Evolutionary conservation across 2,329 filamentous ascomycete genomes (phyloP), one percentile per base, ranked within the genome.

Genomic region (Colletotrichum godetiae): DNA sequence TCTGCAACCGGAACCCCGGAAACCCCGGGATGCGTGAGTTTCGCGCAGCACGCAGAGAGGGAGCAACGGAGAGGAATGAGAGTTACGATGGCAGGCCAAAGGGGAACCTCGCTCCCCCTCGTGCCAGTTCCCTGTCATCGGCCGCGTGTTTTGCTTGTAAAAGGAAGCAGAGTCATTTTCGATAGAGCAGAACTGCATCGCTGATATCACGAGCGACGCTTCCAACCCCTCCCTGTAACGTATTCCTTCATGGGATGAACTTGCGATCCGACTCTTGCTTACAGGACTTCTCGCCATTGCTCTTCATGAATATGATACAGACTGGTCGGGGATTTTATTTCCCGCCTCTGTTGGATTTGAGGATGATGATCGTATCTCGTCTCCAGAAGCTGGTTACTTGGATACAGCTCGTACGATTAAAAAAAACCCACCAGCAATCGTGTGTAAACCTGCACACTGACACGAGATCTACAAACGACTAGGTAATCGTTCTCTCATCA

Each of bases 141-240:
- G 24, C 55, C 29, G 35, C 10, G 4, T 55, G 56, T 35, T 22
- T 35, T 22, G 42, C 42, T n/a, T n/a, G 42, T n/a, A 10, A 15
- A 49, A 49, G 42, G 42, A 49, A 7, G 42, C 49, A 71, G 46
- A 56, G 55, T 46, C 42, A 19, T 57, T 55, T 49, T 49, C 42
- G 19, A 49, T 49, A 49, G 27, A 13, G 1, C 5, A 24, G 22
- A n/a, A 33, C 52, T 19, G 56, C 15, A 52, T 67, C 52, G 49
- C 67, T 67, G 68, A 73, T 49, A 73, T 58, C 61, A 73, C 61
- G 24, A 62, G 49, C 13, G 42, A 33, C 35, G 24, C 60, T 33
- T 69, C 66, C 70, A 64, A 58, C 53, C 70, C 13, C 67, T 49
- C 42, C 15, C 13, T 22, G 27, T 33, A 49, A 60, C 46, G 53